Conservation (phyloP, 441 rosid species). For the Gossypium davidsonii region DNA sequence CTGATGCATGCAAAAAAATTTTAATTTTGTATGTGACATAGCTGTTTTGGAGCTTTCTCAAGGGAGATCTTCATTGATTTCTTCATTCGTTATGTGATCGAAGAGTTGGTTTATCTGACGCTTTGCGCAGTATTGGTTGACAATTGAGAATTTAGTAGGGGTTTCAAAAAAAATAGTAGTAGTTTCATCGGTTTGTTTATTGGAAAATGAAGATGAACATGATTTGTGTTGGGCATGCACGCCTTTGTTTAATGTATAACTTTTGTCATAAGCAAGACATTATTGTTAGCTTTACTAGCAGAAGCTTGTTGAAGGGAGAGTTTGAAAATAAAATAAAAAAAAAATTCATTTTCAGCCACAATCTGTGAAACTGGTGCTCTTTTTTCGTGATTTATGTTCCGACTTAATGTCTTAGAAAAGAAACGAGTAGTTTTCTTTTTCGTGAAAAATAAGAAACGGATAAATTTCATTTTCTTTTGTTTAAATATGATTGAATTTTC, state of each 20-base stretch:
- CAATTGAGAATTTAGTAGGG: neutral
- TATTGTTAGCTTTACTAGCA: neutral
- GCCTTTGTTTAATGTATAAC: neutral
- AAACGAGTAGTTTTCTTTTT: neutral
- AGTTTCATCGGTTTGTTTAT: neutral
- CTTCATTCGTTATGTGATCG: constrained; percentile 19
- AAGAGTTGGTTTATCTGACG: constrained; percentile 19
- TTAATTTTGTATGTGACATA: constrained; percentile 20
- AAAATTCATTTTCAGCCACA: neutral
- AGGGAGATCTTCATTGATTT: constrained; percentile 14
- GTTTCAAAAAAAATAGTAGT: neutral
- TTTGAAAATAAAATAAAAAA: neutral
- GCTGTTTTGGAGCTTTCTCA: constrained; percentile 23
- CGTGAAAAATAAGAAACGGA: neutral
- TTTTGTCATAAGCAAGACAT: neutral
- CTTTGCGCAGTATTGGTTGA: neutral
- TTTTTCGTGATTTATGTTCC: neutral
- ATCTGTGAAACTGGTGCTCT: neutral
- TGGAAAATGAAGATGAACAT: neutral
- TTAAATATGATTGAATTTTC: neutral
- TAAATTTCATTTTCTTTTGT: neutral
- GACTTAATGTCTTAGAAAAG: neutral
- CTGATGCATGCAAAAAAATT: constrained; percentile 20
- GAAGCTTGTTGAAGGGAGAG: neutral
- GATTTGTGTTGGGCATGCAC: neutral